Conservation (phyloP, 169 alveolate species). For the Plasmodium coatneyi region DNA sequence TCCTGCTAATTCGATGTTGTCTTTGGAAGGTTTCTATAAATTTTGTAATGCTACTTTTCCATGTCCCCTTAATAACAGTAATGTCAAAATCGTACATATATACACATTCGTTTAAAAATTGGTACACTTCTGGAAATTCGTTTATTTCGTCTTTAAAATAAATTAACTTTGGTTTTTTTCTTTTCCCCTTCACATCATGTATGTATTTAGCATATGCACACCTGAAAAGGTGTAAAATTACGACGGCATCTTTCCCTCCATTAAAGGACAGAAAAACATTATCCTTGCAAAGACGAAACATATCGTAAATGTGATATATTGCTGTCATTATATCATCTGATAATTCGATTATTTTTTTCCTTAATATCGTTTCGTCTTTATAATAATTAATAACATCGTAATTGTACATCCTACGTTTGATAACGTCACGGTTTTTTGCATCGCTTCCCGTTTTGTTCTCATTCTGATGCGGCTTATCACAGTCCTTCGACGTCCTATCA, state of each 20-base stretch:
- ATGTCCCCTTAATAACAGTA: constrained; percentile 58
- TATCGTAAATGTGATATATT: constrained; percentile 61
- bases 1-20: neutral
- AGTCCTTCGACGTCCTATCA: neutral
- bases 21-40: constrained; percentile 38
- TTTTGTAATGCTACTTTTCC: constrained; percentile 48
- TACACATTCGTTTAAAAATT: constrained; percentile 67
- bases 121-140: constrained; percentile 72
- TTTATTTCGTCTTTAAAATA: constrained; percentile 52
- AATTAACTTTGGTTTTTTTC: constrained; percentile 51
- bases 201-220: constrained; percentile 75
- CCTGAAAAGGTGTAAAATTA: constrained; percentile 80
- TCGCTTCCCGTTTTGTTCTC: neutral
- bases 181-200: constrained; percentile 29
- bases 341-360: constrained; percentile 50
- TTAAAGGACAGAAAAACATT: constrained; percentile 84
- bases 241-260: constrained; percentile 87
- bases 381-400: constrained; percentile 64
- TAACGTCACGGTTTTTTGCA: constrained; percentile 20
- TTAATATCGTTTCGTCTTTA: constrained; percentile 56
- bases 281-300: constrained; percentile 68
- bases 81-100: constrained; percentile 59
- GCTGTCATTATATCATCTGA: constrained; percentile 64
- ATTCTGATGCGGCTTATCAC: neutral
- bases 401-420: constrained; percentile 62